phyloP scores from a whole-genome alignment of 495 filamentous ascomycete genomes.

The Xylaria scruposa region DNA sequence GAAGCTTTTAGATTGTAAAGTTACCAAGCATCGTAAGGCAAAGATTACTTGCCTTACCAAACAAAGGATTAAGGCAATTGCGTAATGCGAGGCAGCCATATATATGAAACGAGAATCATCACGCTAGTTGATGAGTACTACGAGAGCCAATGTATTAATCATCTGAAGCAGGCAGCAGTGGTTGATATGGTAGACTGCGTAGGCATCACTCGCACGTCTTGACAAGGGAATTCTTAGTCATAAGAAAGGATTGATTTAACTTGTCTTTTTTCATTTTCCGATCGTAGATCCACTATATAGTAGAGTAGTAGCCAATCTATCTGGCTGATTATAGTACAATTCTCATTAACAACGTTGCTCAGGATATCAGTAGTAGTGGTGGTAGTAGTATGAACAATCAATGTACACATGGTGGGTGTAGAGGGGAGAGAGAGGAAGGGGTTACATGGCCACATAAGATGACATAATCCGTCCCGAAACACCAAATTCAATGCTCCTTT shows the following conservation, averaged over 20 bases:
- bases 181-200: background rate
- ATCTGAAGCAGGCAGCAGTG: background rate
- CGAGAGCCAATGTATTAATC: background rate
- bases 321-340: slow-evolving; percentile 38
- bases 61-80: background rate
- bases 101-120: background rate
- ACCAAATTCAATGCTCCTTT: slow-evolving; percentile 43
- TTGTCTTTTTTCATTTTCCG: slow-evolving; percentile 1
- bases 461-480: slow-evolving; percentile 40
- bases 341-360: slow-evolving; percentile 39
- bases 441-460: slow-evolving; percentile 36
- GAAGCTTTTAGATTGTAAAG: background rate
- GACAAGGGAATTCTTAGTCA: background rate
- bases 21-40: background rate
- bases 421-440: slow-evolving; percentile 42
- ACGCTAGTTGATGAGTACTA: background rate
- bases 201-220: background rate
- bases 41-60: background rate
- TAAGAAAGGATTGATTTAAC: background rate
- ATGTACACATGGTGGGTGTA: slow-evolving; percentile 31
- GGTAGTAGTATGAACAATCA: slow-evolving; percentile 31
- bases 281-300: slow-evolving; percentile 23
- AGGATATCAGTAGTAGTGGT: slow-evolving; percentile 37
- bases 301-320: slow-evolving; percentile 22
- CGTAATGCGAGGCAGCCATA: background rate